phyloP scores from a whole-genome alignment of 2,329 filamentous ascomycete genomes.

The Colletotrichum liaoningense region DNA sequence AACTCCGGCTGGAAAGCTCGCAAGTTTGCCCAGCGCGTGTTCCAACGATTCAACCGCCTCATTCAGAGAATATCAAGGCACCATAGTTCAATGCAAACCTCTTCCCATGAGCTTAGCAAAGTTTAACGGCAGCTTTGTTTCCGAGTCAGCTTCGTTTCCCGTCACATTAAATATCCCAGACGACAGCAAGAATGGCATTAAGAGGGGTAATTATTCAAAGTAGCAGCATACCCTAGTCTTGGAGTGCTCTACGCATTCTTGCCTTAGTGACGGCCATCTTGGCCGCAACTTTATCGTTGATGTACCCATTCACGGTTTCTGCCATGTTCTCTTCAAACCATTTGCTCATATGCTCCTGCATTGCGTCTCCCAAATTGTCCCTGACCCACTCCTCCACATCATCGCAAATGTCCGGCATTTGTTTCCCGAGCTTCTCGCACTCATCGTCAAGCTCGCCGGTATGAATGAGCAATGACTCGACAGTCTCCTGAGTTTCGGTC shows the following conservation, averaged over 20 bases:
- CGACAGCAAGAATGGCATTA: too few relatives aligned
- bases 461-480: conserved; percentile 8
- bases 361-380: not conserved
- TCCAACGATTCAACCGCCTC: too few relatives aligned
- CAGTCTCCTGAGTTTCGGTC: not conserved
- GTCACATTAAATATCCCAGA: too few relatives aligned
- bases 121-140: too few relatives aligned
- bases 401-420: conserved; percentile 11
- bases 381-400: conserved; percentile 3
- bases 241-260: conserved; percentile 6
- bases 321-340: conserved; percentile 17
- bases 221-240: not conserved
- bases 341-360: too few relatives aligned
- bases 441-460: conserved; percentile 14
- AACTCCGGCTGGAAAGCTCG: too few relatives aligned
- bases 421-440: conserved; percentile 22
- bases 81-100: too few relatives aligned
- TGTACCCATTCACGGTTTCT: not conserved
- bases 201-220: too few relatives aligned
- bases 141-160: not conserved
- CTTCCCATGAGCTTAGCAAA: too few relatives aligned
- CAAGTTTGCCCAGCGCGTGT: too few relatives aligned
- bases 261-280: conserved; percentile 9
- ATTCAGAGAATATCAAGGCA: too few relatives aligned
- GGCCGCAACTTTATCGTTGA: conserved; percentile 4